Evolutionary conservation across 371 early-diverging fungal genomes (phyloP).

Genomic region (Rhizomucor pusillus): DNA sequence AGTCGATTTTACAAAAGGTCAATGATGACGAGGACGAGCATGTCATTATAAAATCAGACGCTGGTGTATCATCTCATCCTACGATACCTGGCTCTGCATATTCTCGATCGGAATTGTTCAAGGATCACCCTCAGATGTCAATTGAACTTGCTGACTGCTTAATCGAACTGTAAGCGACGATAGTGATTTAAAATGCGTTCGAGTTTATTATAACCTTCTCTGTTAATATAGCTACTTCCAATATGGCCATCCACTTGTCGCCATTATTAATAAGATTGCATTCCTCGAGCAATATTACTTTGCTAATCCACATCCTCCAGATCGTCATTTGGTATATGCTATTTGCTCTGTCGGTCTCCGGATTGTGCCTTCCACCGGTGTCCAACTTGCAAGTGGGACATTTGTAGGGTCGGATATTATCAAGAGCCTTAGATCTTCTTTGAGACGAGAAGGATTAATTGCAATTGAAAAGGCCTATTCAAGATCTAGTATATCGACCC

Average conservation of each 20-base stretch:
- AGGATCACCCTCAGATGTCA: slow-evolving; percentile 25
- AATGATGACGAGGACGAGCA: slow-evolving; percentile 38
- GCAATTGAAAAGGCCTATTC: no score
- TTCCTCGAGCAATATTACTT: slow-evolving; percentile 40
- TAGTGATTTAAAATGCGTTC: not conserved
- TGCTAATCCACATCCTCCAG: slow-evolving; percentile 29
- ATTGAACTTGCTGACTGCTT: slow-evolving; percentile 27
- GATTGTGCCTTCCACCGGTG: slow-evolving; percentile 7
- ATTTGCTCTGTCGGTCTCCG: slow-evolving; percentile 23
- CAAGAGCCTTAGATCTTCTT: slow-evolving; percentile 3
- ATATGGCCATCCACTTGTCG: slow-evolving; percentile 26
- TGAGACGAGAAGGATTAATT: slow-evolving; percentile 9
- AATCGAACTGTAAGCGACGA: slow-evolving; percentile 27
- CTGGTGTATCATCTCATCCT: slow-evolving; percentile 4
- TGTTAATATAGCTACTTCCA: slow-evolving; percentile 29
- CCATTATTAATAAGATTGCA: slow-evolving; percentile 36
- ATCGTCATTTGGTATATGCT: slow-evolving; percentile 31
- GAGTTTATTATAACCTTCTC: not conserved
- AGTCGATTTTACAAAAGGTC: slow-evolving; percentile 32
- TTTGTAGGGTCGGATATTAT: slow-evolving; percentile 9
- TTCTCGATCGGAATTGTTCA: slow-evolving; percentile 16
- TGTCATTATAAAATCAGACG: slow-evolving; percentile 34
- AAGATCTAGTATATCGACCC: no score
- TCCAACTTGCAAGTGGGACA: slow-evolving; percentile 6
- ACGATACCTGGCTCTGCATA: not conserved